Evolutionary conservation across 495 filamentous ascomycete species (phyloP).

Genomic region (Lophiostoma macrostomum): DNA sequence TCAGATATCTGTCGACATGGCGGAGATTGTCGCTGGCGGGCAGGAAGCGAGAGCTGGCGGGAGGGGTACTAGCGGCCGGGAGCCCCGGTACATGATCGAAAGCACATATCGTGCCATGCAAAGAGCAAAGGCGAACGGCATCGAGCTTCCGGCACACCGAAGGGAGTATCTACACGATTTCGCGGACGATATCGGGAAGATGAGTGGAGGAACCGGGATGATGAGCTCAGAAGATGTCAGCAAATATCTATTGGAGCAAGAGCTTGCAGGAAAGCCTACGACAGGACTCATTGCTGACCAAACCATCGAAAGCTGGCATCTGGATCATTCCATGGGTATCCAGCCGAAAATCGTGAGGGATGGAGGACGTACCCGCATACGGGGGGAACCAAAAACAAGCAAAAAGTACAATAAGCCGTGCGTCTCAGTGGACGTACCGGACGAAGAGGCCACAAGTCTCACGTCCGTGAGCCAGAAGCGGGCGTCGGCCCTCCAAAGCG

Average conservation of each 20-base stretch:
- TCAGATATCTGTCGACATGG: not conserved
- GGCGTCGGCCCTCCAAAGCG: not conserved
- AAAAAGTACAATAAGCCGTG: slow-evolving; percentile 2
- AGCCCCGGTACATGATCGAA: slow-evolving; percentile 41
- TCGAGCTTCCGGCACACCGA: slow-evolving; percentile 44
- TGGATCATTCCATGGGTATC: not conserved
- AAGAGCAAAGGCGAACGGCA: slow-evolving; percentile 37
- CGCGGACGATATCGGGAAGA: slow-evolving; percentile 18
- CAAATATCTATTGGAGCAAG: slow-evolving; percentile 12
- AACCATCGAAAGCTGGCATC: not conserved
- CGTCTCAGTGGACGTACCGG: no score
- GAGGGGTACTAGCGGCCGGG: slow-evolving; percentile 54
- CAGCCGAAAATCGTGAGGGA: slow-evolving; percentile 1
- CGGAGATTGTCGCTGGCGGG: slow-evolving; percentile 9
- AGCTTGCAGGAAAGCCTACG: slow-evolving; percentile 7
- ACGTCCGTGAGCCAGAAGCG: no score
- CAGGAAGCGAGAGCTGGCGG: slow-evolving; percentile 44
- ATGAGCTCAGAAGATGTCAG: not conserved
- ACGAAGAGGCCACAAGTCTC: no score
- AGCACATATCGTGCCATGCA: slow-evolving; percentile 43
- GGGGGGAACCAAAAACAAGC: not conserved
- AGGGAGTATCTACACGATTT: slow-evolving; percentile 33
- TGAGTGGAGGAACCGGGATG: slow-evolving; percentile 15
- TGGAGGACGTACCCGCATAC: not conserved
- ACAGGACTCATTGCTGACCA: slow-evolving; percentile 6